Evolutionary conservation across 2,329 filamentous ascomycete species (phyloP).

Genomic region (Beauveria pseudobassiana): DNA sequence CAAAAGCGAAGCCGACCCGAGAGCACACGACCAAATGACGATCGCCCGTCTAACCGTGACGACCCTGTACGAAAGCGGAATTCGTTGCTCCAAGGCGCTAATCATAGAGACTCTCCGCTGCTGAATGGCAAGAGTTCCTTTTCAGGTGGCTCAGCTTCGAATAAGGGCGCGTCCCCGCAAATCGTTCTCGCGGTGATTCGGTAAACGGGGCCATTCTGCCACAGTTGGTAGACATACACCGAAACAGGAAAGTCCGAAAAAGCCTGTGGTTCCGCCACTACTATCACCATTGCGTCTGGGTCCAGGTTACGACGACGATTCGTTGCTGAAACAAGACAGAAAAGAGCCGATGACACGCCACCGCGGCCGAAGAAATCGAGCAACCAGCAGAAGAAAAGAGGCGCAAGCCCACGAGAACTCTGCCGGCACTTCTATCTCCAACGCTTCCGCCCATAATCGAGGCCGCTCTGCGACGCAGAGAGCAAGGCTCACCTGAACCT

Average conservation of each 20-base stretch:
- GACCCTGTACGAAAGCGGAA: conserved; percentile 27
- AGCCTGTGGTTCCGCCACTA: conserved; percentile 40
- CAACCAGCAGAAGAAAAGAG: conserved; percentile 27
- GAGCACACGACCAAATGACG: conserved; percentile 23
- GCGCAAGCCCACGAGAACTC: conserved; percentile 27
- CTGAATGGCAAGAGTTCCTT: conserved; percentile 30
- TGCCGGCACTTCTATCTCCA: conserved; percentile 48
- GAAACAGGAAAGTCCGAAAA: conserved; percentile 30
- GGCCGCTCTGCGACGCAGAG: conserved; percentile 31
- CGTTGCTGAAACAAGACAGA: conserved; percentile 20
- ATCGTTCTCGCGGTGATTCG: conserved; percentile 32
- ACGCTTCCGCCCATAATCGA: conserved; percentile 47
- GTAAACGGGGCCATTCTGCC: conserved; percentile 35
- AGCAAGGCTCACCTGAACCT: conserved; percentile 8
- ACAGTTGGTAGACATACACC: conserved; percentile 28
- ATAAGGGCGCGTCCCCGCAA: conserved; percentile 26
- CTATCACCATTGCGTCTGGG: conserved; percentile 45
- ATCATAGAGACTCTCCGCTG: conserved; percentile 24
- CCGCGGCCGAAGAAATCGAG: conserved; percentile 17
- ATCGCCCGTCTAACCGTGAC: conserved; percentile 25
- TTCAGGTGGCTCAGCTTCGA: conserved; percentile 22
- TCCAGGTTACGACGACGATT: conserved; percentile 32
- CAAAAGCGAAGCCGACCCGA: conserved; percentile 41
- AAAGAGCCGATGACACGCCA: conserved; percentile 16
- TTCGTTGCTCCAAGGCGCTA: conserved; percentile 15